Percentiles rank a stretch among this genome's conserved stretches.
phyloP scores from a whole-genome alignment of 1,284 basidiomycete genomes.

The Hemileia vastatrix region DNA sequence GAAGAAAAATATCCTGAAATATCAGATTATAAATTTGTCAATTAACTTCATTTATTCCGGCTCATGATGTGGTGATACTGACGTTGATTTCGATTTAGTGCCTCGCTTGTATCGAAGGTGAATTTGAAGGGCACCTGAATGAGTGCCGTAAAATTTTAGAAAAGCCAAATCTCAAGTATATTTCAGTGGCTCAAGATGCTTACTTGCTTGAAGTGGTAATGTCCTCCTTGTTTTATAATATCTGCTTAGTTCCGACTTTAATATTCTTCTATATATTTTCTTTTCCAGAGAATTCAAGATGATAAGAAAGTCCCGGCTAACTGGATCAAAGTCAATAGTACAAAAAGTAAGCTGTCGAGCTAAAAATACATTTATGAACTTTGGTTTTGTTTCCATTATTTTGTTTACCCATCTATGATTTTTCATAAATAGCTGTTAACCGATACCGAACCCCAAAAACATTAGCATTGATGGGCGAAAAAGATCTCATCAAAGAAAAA shows the following conservation, averaged over 20 bases:
- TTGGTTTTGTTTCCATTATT: neutral
- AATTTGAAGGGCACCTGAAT: slow-evolving; percentile 33
- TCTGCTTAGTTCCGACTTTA: too few species aligned
- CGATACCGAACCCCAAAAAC: slow-evolving; percentile 13
- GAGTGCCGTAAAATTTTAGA: slow-evolving; percentile 32
- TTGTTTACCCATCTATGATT: neutral
- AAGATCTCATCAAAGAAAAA: slow-evolving; percentile 1
- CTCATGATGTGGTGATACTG: neutral
- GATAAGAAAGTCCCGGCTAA: slow-evolving; percentile 3
- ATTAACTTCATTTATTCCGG: neutral
- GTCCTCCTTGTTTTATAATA: neutral
- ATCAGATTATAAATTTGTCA: slow-evolving; percentile 13
- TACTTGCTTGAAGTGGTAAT: slow-evolving; percentile 36
- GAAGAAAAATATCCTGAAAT: slow-evolving; percentile 14
- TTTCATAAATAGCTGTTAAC: slow-evolving; percentile 3
- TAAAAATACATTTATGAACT: neutral
- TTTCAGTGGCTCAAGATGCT: slow-evolving; percentile 31
- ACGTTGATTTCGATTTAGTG: slow-evolving; percentile 21
- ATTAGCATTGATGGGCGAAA: neutral
- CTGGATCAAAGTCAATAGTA: slow-evolving; percentile 14
- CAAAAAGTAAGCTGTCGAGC: slow-evolving; percentile 8
- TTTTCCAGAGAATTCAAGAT: slow-evolving; percentile 6
- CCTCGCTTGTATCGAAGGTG: slow-evolving; percentile 26
- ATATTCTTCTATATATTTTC: too few species aligned
- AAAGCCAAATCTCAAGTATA: slow-evolving; percentile 36